A percentile compares a stretch with the other conserved stretches of the same genome.
Conservation (phyloP, 179 eudicot genomes). For the Camellia oleifera region DNA sequence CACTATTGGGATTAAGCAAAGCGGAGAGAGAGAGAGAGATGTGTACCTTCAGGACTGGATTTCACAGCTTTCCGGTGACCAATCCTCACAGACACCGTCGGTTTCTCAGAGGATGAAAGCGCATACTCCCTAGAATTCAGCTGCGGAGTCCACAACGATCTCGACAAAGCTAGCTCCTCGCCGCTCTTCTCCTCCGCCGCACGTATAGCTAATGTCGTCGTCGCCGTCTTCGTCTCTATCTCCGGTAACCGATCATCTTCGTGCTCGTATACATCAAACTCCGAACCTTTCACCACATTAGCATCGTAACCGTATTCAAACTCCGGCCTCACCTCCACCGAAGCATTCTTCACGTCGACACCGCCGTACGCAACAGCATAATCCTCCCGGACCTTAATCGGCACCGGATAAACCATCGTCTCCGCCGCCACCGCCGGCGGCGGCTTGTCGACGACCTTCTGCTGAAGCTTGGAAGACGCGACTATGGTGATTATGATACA, state of each 20-base stretch:
- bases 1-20: background rate
- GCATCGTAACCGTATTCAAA: slow-evolving; percentile 3
- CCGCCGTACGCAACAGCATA: too few relatives aligned
- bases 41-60: slow-evolving; percentile 64
- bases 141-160: slow-evolving; percentile 21
- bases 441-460: too few relatives aligned
- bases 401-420: too few relatives aligned
- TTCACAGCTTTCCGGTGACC: slow-evolving; percentile 50
- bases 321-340: slow-evolving; percentile 3
- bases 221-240: slow-evolving; percentile 15
- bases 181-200: slow-evolving; percentile 11
- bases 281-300: background rate
- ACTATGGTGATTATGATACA: too few relatives aligned
- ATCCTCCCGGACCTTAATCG: too few relatives aligned
- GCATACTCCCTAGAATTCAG: slow-evolving; percentile 20
- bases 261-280: background rate
- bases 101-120: slow-evolving; percentile 35
- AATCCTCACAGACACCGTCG: slow-evolving; percentile 54
- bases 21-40: background rate
- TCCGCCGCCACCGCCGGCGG: too few relatives aligned
- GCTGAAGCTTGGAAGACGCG: too few relatives aligned
- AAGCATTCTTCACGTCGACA: too few relatives aligned
- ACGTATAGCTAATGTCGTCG: slow-evolving; percentile 5
- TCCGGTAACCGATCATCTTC: slow-evolving; percentile 7
- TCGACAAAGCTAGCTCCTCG: slow-evolving; percentile 32